phyloP scores from a whole-genome alignment of 73 alveolate species.

The Tetrahymena borealis region DNA sequence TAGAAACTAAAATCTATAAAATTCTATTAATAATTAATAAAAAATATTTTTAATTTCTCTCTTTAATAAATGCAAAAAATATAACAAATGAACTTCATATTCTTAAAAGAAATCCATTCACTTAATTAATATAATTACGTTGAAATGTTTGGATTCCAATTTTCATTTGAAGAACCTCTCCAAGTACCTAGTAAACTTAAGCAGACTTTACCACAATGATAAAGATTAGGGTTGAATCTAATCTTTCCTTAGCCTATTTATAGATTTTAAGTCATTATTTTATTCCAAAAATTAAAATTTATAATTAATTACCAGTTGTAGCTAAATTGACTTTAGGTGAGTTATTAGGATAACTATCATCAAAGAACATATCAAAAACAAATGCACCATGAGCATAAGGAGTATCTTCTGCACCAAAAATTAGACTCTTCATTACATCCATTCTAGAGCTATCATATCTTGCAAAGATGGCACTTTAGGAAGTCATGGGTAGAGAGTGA shows the following conservation, averaged over 20 bases:
- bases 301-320: slow-evolving; percentile 81
- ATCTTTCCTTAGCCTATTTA: slow-evolving; percentile 48
- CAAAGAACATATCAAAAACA: slow-evolving; percentile 84
- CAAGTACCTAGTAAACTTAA: slow-evolving; percentile 90
- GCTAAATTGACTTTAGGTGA: slow-evolving; percentile 86
- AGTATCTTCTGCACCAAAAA: slow-evolving; percentile 92
- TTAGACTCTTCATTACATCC: slow-evolving; percentile 88
- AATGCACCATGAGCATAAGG: slow-evolving; percentile 97
- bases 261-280: not conserved
- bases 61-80: too few species aligned
- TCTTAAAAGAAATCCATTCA: too few species aligned
- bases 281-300: not conserved
- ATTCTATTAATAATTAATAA: slow-evolving; percentile 7
- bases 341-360: slow-evolving; percentile 77
- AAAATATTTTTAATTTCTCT: too few species aligned
- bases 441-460: slow-evolving; percentile 85
- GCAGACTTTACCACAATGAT: slow-evolving; percentile 94
- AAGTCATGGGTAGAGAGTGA: slow-evolving; percentile 82
- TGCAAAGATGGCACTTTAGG: slow-evolving; percentile 88
- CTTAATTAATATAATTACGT: too few species aligned
- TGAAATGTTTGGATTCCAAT: slow-evolving; percentile 94
- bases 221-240: slow-evolving; percentile 93
- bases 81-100: too few species aligned
- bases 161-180: slow-evolving; percentile 93
- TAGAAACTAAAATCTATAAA: slow-evolving; percentile 80